Evolutionary conservation across 768 basidiomycete genomes (phyloP), one percentile per base, ranked within the genome.

Genomic region (Gloeopeniophorella convolvens): DNA sequence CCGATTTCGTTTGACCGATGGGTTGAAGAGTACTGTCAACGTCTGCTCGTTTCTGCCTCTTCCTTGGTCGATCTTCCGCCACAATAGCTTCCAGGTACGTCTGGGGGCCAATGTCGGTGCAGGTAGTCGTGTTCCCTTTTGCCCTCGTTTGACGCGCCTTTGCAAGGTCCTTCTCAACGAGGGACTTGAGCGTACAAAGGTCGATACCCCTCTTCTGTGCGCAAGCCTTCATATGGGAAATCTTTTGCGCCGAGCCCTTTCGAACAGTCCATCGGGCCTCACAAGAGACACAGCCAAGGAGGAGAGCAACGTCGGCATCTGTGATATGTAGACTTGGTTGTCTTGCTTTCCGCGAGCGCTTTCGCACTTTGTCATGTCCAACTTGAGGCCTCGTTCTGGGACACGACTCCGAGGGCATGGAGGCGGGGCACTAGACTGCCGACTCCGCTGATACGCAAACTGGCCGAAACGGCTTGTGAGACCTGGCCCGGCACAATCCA

Each of bases 141-240:
- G 31, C 33, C 13, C 16, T 48, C 8, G 30, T 8, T 5, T 20
- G 11, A 7, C 16, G 31, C 8, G 34, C 27, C 20, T 56, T 51
- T 39, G 40, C 46, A 9, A 79, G 54, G 58, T 81, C 80, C 55
- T 75, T 72, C 23, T 68, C 67, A 5, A 89, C 62, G 21, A 86
- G 70, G 23, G 68, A 51, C 2, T 65, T 63, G 27, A 90, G 55
- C 2, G 85, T 86, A 5, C 79, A 78, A 26, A 76, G 66, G 5
- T 70, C 68, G 34, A 83, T 65, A 4, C 63, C 67, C 18, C 70
- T 69, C 63, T 82, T 89, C 65, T 75, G 81, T 11, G 83, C 78
- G 62, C 89, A 92, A 5, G 71, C 68, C 42, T 72, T 72, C 33
- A 92, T 76, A 61, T 92, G 89, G 3, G 71, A 57, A 61, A 77